Evolutionary conservation across 2,329 filamentous ascomycete genomes (phyloP).

Genomic region (Volutella citrinella): DNA sequence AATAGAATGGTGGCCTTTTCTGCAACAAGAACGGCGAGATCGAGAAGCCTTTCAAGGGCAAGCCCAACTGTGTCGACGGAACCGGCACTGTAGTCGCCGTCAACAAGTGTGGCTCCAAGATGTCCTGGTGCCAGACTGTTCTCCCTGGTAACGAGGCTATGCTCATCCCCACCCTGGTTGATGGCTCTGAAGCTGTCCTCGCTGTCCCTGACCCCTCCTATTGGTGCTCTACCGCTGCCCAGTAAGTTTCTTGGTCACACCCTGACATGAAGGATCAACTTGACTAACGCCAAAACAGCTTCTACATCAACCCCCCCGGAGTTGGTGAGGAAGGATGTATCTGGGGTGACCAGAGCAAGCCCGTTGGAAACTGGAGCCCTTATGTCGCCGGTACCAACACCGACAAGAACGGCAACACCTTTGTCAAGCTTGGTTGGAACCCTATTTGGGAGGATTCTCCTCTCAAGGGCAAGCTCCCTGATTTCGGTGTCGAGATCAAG

Average conservation of each 20-base stretch:
- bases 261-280: constrained; percentile 9
- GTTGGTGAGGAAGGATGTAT: constrained; percentile 61
- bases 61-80: constrained; percentile 68
- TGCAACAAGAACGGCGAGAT: constrained; percentile 66
- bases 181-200: constrained; percentile 52
- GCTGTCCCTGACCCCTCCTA: constrained; percentile 69
- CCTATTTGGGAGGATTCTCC: constrained; percentile 63
- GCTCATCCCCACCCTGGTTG: constrained; percentile 73
- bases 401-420: constrained; percentile 62
- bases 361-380: constrained; percentile 73
- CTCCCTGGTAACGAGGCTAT: constrained; percentile 78
- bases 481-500: constrained; percentile 67
- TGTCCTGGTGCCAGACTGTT: constrained; percentile 78
- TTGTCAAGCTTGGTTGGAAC: constrained; percentile 74
- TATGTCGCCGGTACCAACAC: constrained; percentile 77
- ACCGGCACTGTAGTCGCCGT: constrained; percentile 62
- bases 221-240: constrained; percentile 70
- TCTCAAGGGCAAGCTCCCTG: constrained; percentile 56
- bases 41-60: constrained; percentile 64
- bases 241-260: constrained; percentile 49
- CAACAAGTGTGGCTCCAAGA: constrained; percentile 60
- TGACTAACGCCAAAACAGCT: constrained; percentile 47
- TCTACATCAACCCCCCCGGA: constrained; percentile 76
- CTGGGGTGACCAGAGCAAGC: constrained; percentile 63
- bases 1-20: constrained; percentile 74